phyloP scores from a whole-genome alignment of 768 basidiomycete genomes.

The Phanerochaete carnosa region DNA sequence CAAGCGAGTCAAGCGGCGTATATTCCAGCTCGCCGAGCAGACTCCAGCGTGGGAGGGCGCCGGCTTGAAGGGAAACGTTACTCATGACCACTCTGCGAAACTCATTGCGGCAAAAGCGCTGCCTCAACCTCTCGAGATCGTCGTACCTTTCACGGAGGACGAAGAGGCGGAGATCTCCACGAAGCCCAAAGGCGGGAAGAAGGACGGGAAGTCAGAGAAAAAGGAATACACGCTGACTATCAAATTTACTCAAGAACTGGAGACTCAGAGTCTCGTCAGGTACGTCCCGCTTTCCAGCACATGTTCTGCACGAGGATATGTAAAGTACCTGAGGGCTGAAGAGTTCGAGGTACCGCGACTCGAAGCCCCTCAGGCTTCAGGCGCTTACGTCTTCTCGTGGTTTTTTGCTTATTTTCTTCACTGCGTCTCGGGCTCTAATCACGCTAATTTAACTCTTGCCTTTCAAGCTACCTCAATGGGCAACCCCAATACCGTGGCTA shows the following conservation, averaged over 20 bases:
- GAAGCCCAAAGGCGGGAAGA: constrained; percentile 19
- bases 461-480: constrained; percentile 42
- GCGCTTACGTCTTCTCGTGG: constrained; percentile 11
- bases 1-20: constrained; percentile 41
- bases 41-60: constrained; percentile 38
- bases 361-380: constrained; percentile 14
- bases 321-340: constrained; percentile 13
- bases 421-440: constrained; percentile 1
- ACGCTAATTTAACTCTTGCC: constrained; percentile 2
- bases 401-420: neutral
- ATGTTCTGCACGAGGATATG: constrained; percentile 1
- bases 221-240: constrained; percentile 45
- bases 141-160: constrained; percentile 42
- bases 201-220: constrained; percentile 16
- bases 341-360: constrained; percentile 4
- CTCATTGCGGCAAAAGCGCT: constrained; percentile 39
- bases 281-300: constrained; percentile 20
- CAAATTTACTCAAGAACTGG: constrained; percentile 40
- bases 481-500: constrained; percentile 38
- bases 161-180: constrained; percentile 33
- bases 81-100: constrained; percentile 47
- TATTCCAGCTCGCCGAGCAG: constrained; percentile 47
- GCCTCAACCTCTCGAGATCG: constrained; percentile 39
- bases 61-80: constrained; percentile 37
- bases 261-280: constrained; percentile 39